phyloP scores from a whole-genome alignment of 441 rosid species.

The Adansonia gregorii region DNA sequence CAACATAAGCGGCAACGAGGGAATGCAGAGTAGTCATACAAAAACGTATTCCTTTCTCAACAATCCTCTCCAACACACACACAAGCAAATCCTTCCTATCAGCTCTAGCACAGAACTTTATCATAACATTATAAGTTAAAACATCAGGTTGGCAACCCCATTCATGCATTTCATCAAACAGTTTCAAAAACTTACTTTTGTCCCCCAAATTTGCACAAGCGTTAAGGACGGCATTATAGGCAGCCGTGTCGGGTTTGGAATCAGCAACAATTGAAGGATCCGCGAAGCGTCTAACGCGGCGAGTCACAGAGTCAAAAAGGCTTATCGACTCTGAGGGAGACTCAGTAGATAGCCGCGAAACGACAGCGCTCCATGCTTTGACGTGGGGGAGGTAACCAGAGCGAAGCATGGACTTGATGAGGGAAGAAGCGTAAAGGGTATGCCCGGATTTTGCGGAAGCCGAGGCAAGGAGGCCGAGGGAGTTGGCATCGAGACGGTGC shows the following conservation, averaged over 20 bases:
- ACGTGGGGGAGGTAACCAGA: slow-evolving; percentile 21
- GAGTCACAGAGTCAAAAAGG: slow-evolving; percentile 59
- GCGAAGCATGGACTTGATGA: slow-evolving; percentile 60
- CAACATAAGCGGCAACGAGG: slow-evolving; percentile 90
- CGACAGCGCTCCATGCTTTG: slow-evolving; percentile 60
- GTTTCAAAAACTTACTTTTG: slow-evolving; percentile 51
- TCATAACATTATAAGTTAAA: slow-evolving; percentile 77
- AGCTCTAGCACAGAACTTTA: slow-evolving; percentile 80
- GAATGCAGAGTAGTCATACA: slow-evolving; percentile 88
- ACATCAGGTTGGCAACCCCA: slow-evolving; percentile 73
- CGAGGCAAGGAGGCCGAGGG: slow-evolving; percentile 90
- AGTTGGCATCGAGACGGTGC: slow-evolving; percentile 87
- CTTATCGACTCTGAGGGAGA: slow-evolving; percentile 67
- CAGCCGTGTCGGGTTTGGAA: slow-evolving; percentile 80
- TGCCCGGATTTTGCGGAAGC: slow-evolving; percentile 80
- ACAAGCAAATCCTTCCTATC: slow-evolving; percentile 74
- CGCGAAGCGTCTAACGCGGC: slow-evolving; percentile 51
- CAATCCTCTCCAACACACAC: slow-evolving; percentile 71
- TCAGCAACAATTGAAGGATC: slow-evolving; percentile 57
- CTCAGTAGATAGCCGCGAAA: slow-evolving; percentile 70
- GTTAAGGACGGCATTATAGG: slow-evolving; percentile 82
- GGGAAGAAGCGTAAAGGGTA: slow-evolving; percentile 69
- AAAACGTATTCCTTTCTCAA: slow-evolving; percentile 54
- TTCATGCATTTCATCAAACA: slow-evolving; percentile 75
- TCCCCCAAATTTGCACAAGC: slow-evolving; percentile 91